Evolutionary conservation across 1,139 yeast species (phyloP).

Genomic region (Yamadazyma diddensiae): DNA sequence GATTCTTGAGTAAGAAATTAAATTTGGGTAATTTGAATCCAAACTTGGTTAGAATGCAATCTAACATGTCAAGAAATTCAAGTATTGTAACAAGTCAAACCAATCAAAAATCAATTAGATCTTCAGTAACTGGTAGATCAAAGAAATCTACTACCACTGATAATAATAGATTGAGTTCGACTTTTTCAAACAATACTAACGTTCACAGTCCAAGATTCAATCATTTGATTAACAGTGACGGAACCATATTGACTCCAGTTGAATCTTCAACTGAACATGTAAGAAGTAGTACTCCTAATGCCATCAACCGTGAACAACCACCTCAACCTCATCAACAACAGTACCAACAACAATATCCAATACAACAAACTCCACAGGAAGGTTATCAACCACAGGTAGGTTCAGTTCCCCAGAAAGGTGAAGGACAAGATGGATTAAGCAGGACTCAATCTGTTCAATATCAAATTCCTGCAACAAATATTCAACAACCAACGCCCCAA

Average conservation of each 20-base stretch:
- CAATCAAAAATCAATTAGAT: slow-evolving; percentile 22
- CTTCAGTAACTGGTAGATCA: slow-evolving; percentile 20
- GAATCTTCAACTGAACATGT: slow-evolving; percentile 23
- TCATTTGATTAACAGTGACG: slow-evolving; percentile 48
- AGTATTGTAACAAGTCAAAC: slow-evolving; percentile 25
- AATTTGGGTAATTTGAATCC: slow-evolving; percentile 15
- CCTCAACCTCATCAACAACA: slow-evolving; percentile 9
- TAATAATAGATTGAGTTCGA: slow-evolving; percentile 5
- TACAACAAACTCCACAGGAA: slow-evolving; percentile 4
- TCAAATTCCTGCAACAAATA: slow-evolving; percentile 8
- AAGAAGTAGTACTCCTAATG: slow-evolving; percentile 1
- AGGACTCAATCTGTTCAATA: slow-evolving; percentile 2
- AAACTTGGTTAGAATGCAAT: slow-evolving; percentile 12
- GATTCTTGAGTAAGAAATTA: slow-evolving; percentile 20
- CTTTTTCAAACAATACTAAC: slow-evolving; percentile 8
- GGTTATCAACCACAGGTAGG: background rate
- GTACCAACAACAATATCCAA: slow-evolving; percentile 8
- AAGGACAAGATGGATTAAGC: slow-evolving; percentile 1
- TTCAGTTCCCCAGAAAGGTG: slow-evolving; percentile 1
- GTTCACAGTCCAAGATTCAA: slow-evolving; percentile 33
- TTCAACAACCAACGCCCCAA: slow-evolving; percentile 12
- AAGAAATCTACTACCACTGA: slow-evolving; percentile 8
- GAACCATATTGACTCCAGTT: slow-evolving; percentile 45
- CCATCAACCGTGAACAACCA: too few species aligned
- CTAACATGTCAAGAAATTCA: slow-evolving; percentile 26